Evolutionary conservation across 108 stramenopile species (phyloP).

Genomic region (Cyclotella atomus): DNA sequence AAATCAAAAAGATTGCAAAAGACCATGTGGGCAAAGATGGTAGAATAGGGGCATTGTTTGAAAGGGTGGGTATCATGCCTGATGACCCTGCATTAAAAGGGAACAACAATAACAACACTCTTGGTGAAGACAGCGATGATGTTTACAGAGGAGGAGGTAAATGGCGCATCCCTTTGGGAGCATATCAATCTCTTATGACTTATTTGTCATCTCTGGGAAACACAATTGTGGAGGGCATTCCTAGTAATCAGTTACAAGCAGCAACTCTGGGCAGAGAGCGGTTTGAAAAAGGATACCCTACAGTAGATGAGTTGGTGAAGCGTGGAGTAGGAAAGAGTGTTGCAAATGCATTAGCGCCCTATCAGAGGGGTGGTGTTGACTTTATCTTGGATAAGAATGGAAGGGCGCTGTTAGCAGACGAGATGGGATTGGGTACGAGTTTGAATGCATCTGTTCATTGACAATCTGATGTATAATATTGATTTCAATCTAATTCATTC

Average conservation of each 20-base stretch:
- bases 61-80: conserved; percentile 31
- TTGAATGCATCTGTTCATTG: neutral
- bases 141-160: conserved; percentile 39
- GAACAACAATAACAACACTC: neutral
- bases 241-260: conserved; percentile 63
- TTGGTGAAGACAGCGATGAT: neutral
- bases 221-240: conserved; percentile 62
- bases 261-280: conserved; percentile 77
- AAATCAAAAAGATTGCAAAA: conserved; percentile 67
- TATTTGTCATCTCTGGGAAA: conserved; percentile 49
- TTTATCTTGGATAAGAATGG: conserved; percentile 83
- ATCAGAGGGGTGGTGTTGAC: conserved; percentile 86
- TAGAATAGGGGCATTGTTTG: conserved; percentile 48
- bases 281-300: conserved; percentile 62
- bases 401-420: conserved; percentile 71
- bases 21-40: conserved; percentile 62
- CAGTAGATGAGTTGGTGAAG: conserved; percentile 49
- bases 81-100: conserved; percentile 31
- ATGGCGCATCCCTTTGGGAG: conserved; percentile 85
- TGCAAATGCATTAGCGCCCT: conserved; percentile 76
- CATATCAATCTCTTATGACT: conserved; percentile 69
- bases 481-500: neutral
- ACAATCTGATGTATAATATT: too few relatives aligned
- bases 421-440: conserved; percentile 67
- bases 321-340: conserved; percentile 65